Evolutionary conservation across 2,329 filamentous ascomycete genomes (phyloP).

Genomic region (Fusarium euwallaceae): DNA sequence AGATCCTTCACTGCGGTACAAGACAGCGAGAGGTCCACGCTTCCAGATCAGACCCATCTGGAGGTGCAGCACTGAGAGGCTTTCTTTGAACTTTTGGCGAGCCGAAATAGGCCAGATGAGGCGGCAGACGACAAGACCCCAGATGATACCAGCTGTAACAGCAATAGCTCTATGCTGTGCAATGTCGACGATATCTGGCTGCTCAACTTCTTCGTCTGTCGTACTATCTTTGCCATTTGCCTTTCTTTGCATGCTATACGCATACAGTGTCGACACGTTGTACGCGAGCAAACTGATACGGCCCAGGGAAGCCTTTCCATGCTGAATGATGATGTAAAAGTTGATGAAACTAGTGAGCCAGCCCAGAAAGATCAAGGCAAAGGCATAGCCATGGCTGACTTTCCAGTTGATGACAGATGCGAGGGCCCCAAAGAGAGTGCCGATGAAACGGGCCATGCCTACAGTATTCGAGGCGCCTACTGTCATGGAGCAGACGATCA

Average conservation of each 20-base stretch:
- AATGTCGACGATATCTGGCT: constrained; percentile 89
- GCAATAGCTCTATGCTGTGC: constrained; percentile 87
- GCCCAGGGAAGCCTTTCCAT: constrained; percentile 89
- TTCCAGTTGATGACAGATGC: constrained; percentile 86
- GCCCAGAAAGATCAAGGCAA: constrained; percentile 81
- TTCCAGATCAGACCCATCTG: constrained; percentile 98
- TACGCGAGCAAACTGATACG: constrained; percentile 96
- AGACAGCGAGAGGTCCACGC: constrained; percentile 83
- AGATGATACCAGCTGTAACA: constrained; percentile 89
- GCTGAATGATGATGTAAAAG: constrained; percentile 89
- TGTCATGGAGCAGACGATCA: constrained; percentile 99
- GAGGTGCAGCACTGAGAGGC: constrained; percentile 87
- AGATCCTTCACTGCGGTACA: constrained; percentile 70
- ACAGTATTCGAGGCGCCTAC: constrained; percentile 98
- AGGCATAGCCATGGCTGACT: constrained; percentile 78
- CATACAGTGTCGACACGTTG: constrained; percentile 93
- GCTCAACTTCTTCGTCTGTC: constrained; percentile 85
- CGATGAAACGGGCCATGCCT: constrained; percentile 85
- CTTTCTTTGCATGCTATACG: constrained; percentile 85
- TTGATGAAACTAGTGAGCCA: constrained; percentile 85
- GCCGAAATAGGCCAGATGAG: constrained; percentile 95
- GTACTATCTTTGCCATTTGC: constrained; percentile 76
- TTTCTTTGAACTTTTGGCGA: constrained; percentile 87
- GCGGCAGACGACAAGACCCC: constrained; percentile 91
- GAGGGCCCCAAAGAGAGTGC: constrained; percentile 84